Evolutionary conservation across 2,329 filamentous ascomycete species (phyloP).

Genomic region (Raffaelea deltoideospora): DNA sequence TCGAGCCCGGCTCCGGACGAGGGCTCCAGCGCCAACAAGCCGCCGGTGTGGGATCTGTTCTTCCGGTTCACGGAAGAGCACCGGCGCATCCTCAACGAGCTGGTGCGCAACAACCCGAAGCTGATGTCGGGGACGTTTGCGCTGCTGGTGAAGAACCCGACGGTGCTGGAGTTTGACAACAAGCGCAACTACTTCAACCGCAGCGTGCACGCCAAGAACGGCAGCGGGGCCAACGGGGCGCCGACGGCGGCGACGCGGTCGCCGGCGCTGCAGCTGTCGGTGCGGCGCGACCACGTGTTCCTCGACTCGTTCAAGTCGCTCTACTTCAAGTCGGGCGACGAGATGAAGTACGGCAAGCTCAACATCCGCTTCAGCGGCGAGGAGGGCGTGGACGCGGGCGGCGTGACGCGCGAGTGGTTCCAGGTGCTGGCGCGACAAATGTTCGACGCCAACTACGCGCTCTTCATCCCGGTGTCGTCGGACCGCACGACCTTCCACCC

Average conservation of each 20-base stretch:
- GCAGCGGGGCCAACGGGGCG: slow-evolving; percentile 22
- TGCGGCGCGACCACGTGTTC: slow-evolving; percentile 92
- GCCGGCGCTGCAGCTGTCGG: slow-evolving; percentile 66
- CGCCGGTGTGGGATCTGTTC: slow-evolving; percentile 52
- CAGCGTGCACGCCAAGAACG: slow-evolving; percentile 60
- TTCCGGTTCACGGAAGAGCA: slow-evolving; percentile 97
- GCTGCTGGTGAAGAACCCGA: slow-evolving; percentile 91
- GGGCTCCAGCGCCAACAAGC: slow-evolving; percentile 46
- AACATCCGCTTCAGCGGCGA: slow-evolving; percentile 96
- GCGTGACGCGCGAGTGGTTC: slow-evolving; percentile 98
- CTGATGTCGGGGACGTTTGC: slow-evolving; percentile 98
- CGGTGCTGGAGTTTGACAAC: slow-evolving; percentile 97
- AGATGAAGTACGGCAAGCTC: slow-evolving; percentile 98
- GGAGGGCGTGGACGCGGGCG: slow-evolving; percentile 93
- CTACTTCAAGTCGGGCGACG: slow-evolving; percentile 90
- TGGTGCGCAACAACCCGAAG: slow-evolving; percentile 92
- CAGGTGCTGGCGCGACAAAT: slow-evolving; percentile 93
- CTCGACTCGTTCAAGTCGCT: slow-evolving; percentile 96
- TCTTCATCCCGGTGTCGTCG: slow-evolving; percentile 92
- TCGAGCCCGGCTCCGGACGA: slow-evolving; percentile 61
- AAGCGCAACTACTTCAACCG: slow-evolving; percentile 98
- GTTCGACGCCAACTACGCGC: slow-evolving; percentile 95
- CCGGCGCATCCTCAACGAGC: slow-evolving; percentile 91
- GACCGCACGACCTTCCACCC: slow-evolving; percentile 98
- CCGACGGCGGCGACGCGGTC: slow-evolving; percentile 53